Percentiles rank a stretch among this genome's conserved stretches.
phyloP scores from a whole-genome alignment of 768 basidiomycete genomes.

The Boletus reticuloceps region DNA sequence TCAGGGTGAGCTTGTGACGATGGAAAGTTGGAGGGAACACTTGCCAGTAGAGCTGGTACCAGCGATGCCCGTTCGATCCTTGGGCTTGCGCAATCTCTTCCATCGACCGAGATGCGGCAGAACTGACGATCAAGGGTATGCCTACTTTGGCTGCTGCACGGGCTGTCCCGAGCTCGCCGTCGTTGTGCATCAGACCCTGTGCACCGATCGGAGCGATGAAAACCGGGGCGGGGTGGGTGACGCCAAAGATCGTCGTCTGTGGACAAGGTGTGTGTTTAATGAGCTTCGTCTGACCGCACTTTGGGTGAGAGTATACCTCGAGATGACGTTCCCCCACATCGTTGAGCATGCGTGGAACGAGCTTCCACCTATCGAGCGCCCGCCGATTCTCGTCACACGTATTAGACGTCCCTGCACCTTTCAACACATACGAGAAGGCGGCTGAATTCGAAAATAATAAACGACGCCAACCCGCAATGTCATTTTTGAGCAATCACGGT shows the following conservation, averaged over 20 bases:
- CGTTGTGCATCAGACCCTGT: conserved; percentile 46
- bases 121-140: conserved; percentile 36
- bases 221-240: conserved; percentile 42
- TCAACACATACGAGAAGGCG: conserved; percentile 67
- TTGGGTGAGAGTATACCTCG: conserved; percentile 34
- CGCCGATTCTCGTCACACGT: conserved; percentile 66
- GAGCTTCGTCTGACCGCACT: neutral
- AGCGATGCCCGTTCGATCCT: conserved; percentile 39
- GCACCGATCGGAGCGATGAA: conserved; percentile 57
- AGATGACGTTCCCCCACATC: conserved; percentile 49
- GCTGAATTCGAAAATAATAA: conserved; percentile 29
- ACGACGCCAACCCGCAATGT: neutral
- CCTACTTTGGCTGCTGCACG: conserved; percentile 44
- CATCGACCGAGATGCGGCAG: conserved; percentile 42
- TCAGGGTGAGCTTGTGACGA: neutral
- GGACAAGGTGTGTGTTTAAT: neutral
- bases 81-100: conserved; percentile 49
- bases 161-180: conserved; percentile 45
- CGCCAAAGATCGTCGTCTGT: conserved; percentile 60
- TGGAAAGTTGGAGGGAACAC: neutral
- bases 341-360: conserved; percentile 56
- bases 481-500: too few relatives aligned
- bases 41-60: conserved; percentile 51
- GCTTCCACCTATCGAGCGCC: conserved; percentile 53
- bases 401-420: conserved; percentile 63